Percentiles rank a stretch among this genome's conserved stretches.
Evolutionary conservation across 1,139 yeast genomes (phyloP).

Genomic region (Pichia inconspicua): DNA sequence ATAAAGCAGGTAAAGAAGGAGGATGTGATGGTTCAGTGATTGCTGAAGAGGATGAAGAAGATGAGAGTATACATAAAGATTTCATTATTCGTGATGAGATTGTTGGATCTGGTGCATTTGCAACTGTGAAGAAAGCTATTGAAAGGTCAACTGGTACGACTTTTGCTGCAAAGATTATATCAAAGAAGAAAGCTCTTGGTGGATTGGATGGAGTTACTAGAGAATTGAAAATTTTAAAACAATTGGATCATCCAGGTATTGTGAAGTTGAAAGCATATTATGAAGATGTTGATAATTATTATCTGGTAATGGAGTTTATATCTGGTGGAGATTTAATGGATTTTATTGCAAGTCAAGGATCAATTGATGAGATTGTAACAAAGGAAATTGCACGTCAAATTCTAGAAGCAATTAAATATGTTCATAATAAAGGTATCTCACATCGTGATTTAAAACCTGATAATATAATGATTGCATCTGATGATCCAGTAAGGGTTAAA

Average conservation of each 20-base stretch:
- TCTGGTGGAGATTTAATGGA: constrained; percentile 98
- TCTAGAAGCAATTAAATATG: constrained; percentile 74
- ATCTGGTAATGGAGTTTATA: constrained; percentile 88
- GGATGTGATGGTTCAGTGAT: background rate
- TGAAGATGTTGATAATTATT: constrained; percentile 74
- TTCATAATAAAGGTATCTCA: constrained; percentile 81
- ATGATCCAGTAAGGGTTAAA: constrained; percentile 82
- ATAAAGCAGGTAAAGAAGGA: constrained; percentile 1
- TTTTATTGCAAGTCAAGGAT: constrained; percentile 85
- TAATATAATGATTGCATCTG: constrained; percentile 81
- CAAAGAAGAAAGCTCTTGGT: constrained; percentile 71
- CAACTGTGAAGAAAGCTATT: constrained; percentile 85
- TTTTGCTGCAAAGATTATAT: constrained; percentile 85
- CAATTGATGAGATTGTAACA: constrained; percentile 85
- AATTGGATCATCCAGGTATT: constrained; percentile 75
- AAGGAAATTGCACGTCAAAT: constrained; percentile 81
- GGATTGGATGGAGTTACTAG: constrained; percentile 78
- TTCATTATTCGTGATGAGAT: constrained; percentile 76
- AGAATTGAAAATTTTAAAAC: constrained; percentile 71
- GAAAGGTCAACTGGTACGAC: constrained; percentile 78
- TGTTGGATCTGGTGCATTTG: constrained; percentile 96
- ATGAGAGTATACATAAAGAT: constrained; percentile 54
- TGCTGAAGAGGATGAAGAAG: background rate
- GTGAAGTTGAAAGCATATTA: constrained; percentile 76
- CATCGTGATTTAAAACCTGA: constrained; percentile 94